Conservation (phyloP, 1,284 basidiomycete species). For the Rhodotorula sp. region DNA sequence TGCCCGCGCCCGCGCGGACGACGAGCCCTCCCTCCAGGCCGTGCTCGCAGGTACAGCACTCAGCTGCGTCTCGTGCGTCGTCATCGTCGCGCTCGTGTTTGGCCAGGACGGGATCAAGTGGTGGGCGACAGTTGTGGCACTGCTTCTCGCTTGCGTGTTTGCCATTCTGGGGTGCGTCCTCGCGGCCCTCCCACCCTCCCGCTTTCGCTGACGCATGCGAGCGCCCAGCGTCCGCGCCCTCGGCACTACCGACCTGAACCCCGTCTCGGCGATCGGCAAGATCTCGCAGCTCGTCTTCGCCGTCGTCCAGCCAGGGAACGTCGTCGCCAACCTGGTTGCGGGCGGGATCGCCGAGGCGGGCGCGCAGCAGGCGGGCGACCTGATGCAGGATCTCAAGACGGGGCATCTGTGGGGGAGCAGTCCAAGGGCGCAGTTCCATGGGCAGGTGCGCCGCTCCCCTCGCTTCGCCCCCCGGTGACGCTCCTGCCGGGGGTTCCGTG, state of each 20-base stretch:
- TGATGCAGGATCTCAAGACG: constrained; percentile 98
- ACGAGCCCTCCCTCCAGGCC: constrained; percentile 78
- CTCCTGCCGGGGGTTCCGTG: no score
- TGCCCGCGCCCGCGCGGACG: constrained; percentile 47
- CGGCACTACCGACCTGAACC: constrained; percentile 91
- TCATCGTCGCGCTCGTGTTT: constrained; percentile 83
- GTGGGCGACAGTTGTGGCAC: constrained; percentile 87
- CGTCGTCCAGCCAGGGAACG: constrained; percentile 78
- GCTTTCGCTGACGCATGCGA: background rate
- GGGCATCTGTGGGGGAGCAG: constrained; percentile 71
- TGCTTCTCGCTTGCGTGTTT: constrained; percentile 76
- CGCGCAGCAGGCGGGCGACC: constrained; percentile 93
- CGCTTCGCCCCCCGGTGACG: background rate
- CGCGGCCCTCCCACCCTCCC: background rate
- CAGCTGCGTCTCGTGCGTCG: constrained; percentile 70
- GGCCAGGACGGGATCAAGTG: constrained; percentile 86
- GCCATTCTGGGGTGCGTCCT: constrained; percentile 76
- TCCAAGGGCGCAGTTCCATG: constrained; percentile 51
- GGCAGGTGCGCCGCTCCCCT: constrained; percentile 29
- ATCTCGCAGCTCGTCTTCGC: constrained; percentile 93
- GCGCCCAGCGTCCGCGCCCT: constrained; percentile 73
- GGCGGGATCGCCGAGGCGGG: constrained; percentile 96
- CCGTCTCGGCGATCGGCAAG: constrained; percentile 85
- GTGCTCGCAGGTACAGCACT: constrained; percentile 69
- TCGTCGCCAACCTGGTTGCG: constrained; percentile 94